Conservation (phyloP, 306 rosid species). For the Gleditsia sinensis region DNA sequence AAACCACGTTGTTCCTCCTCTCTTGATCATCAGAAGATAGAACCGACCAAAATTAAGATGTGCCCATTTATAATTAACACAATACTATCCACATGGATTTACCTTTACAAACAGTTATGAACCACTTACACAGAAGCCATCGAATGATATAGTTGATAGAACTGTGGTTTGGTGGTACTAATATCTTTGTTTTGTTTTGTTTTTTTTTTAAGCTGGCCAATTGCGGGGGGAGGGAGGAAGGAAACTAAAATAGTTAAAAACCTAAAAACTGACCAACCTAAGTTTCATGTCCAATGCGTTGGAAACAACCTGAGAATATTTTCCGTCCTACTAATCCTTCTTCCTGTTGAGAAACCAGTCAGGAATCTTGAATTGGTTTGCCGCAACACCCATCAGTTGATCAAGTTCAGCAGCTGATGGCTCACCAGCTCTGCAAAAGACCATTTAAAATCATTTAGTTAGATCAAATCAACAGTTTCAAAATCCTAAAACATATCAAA, state of each 20-base stretch:
- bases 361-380: constrained; percentile 70
- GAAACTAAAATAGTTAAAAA: background rate
- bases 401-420: constrained; percentile 62
- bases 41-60: background rate
- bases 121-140: too few species aligned
- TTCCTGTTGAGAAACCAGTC: constrained; percentile 83
- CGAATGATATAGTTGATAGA: background rate
- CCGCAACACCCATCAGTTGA: constrained; percentile 62
- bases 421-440: constrained; percentile 68
- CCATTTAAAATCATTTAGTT: background rate
- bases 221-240: too few species aligned
- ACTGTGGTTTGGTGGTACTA: too few species aligned
- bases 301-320: constrained; percentile 71
- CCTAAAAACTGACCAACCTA: constrained; percentile 44
- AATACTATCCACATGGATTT: background rate
- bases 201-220: too few species aligned
- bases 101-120: background rate
- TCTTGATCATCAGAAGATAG: background rate
- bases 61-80: background rate
- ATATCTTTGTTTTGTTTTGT: too few species aligned
- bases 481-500: background rate
- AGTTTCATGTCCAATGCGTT: constrained; percentile 81
- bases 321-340: constrained; percentile 83
- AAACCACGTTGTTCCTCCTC: background rate
- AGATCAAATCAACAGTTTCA: background rate